A percentile compares a stretch with the other conserved stretches of the same genome.
Conservation (phyloP, 495 filamentous ascomycete genomes). For the Penicillium lagena region DNA sequence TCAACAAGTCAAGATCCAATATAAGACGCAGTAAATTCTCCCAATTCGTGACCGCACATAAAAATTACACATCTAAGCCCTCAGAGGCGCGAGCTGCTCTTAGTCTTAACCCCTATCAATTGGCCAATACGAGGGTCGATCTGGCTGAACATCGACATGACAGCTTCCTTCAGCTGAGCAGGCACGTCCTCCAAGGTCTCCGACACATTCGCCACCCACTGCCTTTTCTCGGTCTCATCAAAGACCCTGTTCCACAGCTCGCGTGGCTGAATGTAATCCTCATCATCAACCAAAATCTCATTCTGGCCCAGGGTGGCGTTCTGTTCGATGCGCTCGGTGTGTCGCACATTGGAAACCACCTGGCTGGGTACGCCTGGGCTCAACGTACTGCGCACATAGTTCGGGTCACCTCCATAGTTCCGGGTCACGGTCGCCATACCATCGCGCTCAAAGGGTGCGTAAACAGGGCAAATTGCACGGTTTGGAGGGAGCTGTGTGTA, state of each 20-base stretch:
- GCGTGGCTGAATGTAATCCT: conserved; percentile 25
- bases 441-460: conserved; percentile 68
- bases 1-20: too few relatives aligned
- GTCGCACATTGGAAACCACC: background rate
- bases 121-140: conserved; percentile 27
- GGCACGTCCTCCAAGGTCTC: conserved; percentile 16
- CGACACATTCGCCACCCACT: conserved; percentile 37
- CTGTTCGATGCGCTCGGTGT: conserved; percentile 3
- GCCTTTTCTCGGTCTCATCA: conserved; percentile 42
- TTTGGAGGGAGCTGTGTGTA: conserved; percentile 53
- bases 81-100: conserved; percentile 1
- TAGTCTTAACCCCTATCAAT: conserved; percentile 13
- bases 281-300: conserved; percentile 21
- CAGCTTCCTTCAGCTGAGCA: conserved; percentile 12
- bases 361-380: background rate
- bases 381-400: conserved; percentile 44
- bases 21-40: too few relatives aligned
- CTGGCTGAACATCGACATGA: conserved; percentile 20
- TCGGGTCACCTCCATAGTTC: conserved; percentile 61
- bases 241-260: conserved; percentile 25
- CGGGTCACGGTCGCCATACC: conserved; percentile 52
- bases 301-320: conserved; percentile 16
- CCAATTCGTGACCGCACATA: too few relatives aligned
- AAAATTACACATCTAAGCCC: background rate
- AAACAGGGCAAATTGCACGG: conserved; percentile 30